Evolutionary conservation across 495 filamentous ascomycete species (phyloP).

Genomic region (Neurospora sublineolata): DNA sequence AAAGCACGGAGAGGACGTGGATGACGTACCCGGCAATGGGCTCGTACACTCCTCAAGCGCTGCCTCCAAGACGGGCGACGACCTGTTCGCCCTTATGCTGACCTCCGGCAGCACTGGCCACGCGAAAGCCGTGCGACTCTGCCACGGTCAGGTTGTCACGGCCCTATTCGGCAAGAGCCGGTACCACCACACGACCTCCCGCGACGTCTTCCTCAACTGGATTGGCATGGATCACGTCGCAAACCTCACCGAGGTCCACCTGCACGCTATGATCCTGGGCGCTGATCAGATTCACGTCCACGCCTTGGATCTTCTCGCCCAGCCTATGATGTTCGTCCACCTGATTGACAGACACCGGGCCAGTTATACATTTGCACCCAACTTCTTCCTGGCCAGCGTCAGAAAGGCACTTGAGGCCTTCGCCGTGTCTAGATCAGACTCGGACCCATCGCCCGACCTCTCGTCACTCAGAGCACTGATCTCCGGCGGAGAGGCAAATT

Average conservation of each 20-base stretch:
- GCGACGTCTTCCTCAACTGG: constrained; percentile 39
- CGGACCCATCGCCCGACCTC: constrained; percentile 7
- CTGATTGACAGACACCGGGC: constrained; percentile 33
- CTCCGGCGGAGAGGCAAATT: constrained; percentile 19
- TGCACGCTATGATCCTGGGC: constrained; percentile 31
- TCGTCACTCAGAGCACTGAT: constrained; percentile 4
- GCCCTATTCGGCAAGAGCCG: constrained; percentile 33
- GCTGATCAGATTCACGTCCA: constrained; percentile 38
- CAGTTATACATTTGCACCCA: constrained; percentile 40
- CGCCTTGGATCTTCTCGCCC: constrained; percentile 27
- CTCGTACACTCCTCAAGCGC: neutral
- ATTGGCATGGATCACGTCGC: constrained; percentile 45
- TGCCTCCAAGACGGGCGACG: neutral
- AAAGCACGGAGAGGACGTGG: neutral
- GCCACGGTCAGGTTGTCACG: constrained; percentile 34
- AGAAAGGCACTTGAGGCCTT: neutral
- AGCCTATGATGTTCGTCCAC: constrained; percentile 32
- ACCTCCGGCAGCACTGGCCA: constrained; percentile 48
- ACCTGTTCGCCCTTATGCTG: constrained; percentile 37
- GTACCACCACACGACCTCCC: constrained; percentile 1
- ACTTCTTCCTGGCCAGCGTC: constrained; percentile 40
- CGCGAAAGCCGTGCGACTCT: constrained; percentile 41
- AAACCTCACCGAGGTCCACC: constrained; percentile 37
- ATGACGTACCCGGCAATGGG: neutral
- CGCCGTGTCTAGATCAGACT: neutral